Conservation (phyloP, 2,329 filamentous ascomycete genomes). For the Piedraia hortae region DNA sequence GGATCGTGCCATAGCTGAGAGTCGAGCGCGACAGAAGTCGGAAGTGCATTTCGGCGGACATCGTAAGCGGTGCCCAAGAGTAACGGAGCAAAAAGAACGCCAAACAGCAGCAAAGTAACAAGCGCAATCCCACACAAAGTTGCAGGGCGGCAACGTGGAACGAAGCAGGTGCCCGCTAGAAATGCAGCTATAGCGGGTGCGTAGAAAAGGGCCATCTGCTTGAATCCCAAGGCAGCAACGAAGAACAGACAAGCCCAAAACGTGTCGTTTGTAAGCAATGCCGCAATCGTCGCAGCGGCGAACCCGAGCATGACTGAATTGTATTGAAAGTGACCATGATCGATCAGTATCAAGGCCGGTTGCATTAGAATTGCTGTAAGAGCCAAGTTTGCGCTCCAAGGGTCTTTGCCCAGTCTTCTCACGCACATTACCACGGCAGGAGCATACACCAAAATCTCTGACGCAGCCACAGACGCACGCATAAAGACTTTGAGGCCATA, state of each 20-base stretch:
- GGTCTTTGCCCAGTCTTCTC: constrained; percentile 46
- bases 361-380: constrained; percentile 81
- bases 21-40: no score
- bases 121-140: constrained; percentile 51
- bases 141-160: constrained; percentile 36
- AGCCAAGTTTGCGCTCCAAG: constrained; percentile 59
- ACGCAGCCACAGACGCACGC: constrained; percentile 71
- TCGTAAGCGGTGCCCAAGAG: constrained; percentile 45
- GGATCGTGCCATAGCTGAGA: constrained; percentile 46
- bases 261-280: constrained; percentile 57
- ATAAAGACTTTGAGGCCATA: constrained; percentile 73
- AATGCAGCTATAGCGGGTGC: constrained; percentile 81
- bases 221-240: constrained; percentile 79
- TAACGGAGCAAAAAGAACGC: constrained; percentile 46
- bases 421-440: constrained; percentile 69
- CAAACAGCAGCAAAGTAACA: constrained; percentile 46
- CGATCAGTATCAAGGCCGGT: constrained; percentile 66
- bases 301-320: constrained; percentile 97
- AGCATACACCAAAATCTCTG: constrained; percentile 72
- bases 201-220: constrained; percentile 98
- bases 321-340: constrained; percentile 93
- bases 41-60: constrained; percentile 33
- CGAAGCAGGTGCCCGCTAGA: constrained; percentile 62
- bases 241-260: constrained; percentile 87
- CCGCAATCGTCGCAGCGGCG: constrained; percentile 62